Evolutionary conservation across 371 early-diverging fungal species (phyloP), one percentile per base, ranked within the genome.

Genomic region (Mortierella sp.): DNA sequence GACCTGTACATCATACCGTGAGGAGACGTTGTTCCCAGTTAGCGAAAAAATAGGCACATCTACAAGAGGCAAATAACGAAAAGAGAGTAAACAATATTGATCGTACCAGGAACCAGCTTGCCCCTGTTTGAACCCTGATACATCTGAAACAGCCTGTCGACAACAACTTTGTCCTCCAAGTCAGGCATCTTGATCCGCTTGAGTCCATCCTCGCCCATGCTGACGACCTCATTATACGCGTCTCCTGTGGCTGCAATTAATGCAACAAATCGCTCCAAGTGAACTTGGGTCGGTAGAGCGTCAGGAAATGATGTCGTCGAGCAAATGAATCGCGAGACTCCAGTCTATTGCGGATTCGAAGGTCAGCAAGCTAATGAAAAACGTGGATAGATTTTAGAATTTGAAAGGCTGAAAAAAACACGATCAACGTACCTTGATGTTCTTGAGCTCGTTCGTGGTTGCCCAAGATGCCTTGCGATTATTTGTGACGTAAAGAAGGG

Each of bases 121-220:
- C 79, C 83, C 54, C 53, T 80, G 69, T 83, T 83, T 8, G 78
- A 82, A 6, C 88, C 88, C 44, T 88, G 90, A 77, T 95, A 95
- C 75, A 96, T 76, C 43, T 81, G 81, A 77, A 93, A 96, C n/a
- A 96, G 81, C 0, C 92, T 86, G 64, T 89, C 86, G 6, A 96
- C 90, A 9, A 92, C 87, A 8, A 64, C 50, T 10, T 74, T 72
- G 61, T 92, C 87, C 73, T 94, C 94, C 73, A 95, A 82, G 84
- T 95, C 92, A 10, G 94, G 93, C 73, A 90, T 91, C 9, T 83
- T 86, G 61, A 80, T 74, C 21, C 91, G 87, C 69, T 91, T 90
- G 64, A 96, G 73, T 10, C 94, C 97, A 79, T 95, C 95, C 73
- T 96, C 96, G 48, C 94, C 93, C 43, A 91, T 90, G n/a, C 90